phyloP scores from a whole-genome alignment of 2,329 filamentous ascomycete species.

The Fusarium verrucosum region DNA sequence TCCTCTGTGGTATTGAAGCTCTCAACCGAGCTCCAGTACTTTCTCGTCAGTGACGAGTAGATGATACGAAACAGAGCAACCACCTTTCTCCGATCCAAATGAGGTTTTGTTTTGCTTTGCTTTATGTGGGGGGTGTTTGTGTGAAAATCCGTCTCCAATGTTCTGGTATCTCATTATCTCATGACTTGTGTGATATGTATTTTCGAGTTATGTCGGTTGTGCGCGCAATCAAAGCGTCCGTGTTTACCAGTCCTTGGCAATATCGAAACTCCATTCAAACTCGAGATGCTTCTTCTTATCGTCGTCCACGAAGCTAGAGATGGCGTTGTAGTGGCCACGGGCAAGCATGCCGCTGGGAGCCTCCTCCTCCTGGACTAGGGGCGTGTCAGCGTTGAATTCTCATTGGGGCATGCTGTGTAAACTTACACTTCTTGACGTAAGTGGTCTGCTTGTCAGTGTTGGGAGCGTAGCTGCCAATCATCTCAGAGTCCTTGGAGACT shows the following conservation, averaged over 20 bases:
- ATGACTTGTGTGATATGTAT: conserved; percentile 38
- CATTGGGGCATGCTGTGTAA: not conserved
- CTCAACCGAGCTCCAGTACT: conserved; percentile 22
- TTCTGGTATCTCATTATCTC: conserved; percentile 47
- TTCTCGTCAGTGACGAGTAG: conserved; percentile 25
- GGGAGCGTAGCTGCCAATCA: conserved; percentile 96
- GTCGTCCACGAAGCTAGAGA: conserved; percentile 93
- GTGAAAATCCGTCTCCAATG: conserved; percentile 29
- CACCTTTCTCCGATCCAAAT: conserved; percentile 26
- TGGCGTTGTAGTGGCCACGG: conserved; percentile 88
- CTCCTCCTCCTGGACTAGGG: conserved; percentile 84
- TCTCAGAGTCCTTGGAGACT: conserved; percentile 94
- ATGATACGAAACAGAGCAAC: conserved; percentile 35
- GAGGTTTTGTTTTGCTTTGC: conserved; percentile 15
- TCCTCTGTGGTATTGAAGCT: conserved; percentile 24
- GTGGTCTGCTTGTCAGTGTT: conserved; percentile 87
- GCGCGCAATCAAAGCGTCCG: not conserved
- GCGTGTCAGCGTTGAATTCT: not conserved
- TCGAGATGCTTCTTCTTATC: conserved; percentile 89
- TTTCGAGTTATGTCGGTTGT: conserved; percentile 24
- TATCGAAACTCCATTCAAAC: conserved; percentile 97
- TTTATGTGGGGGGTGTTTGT: conserved; percentile 27
- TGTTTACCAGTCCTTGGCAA: conserved; percentile 90
- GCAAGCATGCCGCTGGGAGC: conserved; percentile 91
- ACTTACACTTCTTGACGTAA: conserved; percentile 92